A percentile compares a stretch with the other conserved stretches of the same genome.
phyloP scores from a whole-genome alignment of 1,139 yeast species.

The Suhomyces kunorum region DNA sequence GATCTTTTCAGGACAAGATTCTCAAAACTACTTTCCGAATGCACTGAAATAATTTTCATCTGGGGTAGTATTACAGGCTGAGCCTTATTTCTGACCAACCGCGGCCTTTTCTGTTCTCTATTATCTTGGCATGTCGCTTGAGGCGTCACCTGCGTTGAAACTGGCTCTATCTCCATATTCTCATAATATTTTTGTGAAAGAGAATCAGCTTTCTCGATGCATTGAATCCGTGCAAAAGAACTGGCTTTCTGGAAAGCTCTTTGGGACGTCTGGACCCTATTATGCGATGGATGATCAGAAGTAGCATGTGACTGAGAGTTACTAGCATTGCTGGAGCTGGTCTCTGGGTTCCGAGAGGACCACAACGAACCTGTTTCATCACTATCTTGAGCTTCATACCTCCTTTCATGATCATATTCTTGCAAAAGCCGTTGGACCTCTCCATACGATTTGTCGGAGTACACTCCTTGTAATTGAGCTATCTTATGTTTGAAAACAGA shows the following conservation, averaged over 20 bases:
- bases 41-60: no score
- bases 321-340: neutral
- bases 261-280: no score
- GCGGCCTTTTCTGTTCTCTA: neutral
- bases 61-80: no score
- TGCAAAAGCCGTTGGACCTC: conserved; percentile 4
- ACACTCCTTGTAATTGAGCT: conserved; percentile 22
- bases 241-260: no score
- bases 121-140: neutral
- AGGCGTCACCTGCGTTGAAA: neutral
- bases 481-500: conserved; percentile 23
- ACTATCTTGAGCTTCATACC: conserved; percentile 5
- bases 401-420: conserved; percentile 2
- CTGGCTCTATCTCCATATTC: neutral
- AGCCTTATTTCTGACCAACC: neutral
- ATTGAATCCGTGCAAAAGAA: no score
- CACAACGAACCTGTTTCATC: conserved; percentile 4
- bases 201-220: no score
- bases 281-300: no score
- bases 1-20: conserved; percentile 2
- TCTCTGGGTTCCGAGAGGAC: neutral
- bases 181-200: no score
- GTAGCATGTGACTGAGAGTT: no score
- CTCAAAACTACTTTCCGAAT: neutral
- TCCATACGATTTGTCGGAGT: conserved; percentile 8